Evolutionary conservation across 2,329 filamentous ascomycete genomes (phyloP).

Genomic region (Calonectria honghensis): DNA sequence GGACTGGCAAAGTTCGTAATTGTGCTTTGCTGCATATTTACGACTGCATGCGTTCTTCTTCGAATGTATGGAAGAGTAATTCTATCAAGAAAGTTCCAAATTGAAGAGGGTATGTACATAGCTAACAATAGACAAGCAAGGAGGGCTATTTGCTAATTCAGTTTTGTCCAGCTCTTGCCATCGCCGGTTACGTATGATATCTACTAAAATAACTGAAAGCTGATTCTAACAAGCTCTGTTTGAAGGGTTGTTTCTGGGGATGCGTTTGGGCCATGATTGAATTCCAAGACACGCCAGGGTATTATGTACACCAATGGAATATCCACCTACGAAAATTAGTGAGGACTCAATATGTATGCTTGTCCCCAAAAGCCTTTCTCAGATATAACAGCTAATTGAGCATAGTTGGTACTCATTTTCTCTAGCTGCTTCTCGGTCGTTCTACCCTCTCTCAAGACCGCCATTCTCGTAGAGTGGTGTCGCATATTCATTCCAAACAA

Average conservation of each 20-base stretch:
- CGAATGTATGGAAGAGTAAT: conserved; percentile 10
- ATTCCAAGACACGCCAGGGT: conserved; percentile 3
- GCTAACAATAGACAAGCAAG: neutral
- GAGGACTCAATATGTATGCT: conserved; percentile 11
- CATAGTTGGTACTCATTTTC: conserved; percentile 14
- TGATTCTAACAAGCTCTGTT: neutral
- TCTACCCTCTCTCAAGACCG: neutral
- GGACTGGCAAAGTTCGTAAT: conserved; percentile 1
- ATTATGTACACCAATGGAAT: conserved; percentile 16
- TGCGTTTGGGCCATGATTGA: conserved; percentile 16
- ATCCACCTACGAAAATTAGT: neutral
- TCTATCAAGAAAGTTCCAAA: conserved; percentile 6
- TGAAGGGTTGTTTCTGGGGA: conserved; percentile 15
- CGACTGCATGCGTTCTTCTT: neutral
- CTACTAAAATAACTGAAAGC: neutral
- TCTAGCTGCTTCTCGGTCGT: conserved; percentile 13
- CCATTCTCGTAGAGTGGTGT: conserved; percentile 12
- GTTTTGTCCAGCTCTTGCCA: neutral
- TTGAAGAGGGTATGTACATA: neutral
- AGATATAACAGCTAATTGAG: neutral
- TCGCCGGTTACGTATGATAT: conserved; percentile 12
- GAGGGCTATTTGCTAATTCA: neutral
- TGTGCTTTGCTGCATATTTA: neutral
- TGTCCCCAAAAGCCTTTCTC: neutral
- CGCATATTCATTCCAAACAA: conserved; percentile 12